Conservation (phyloP, 495 filamentous ascomycete species). For the Neurospora africana region DNA sequence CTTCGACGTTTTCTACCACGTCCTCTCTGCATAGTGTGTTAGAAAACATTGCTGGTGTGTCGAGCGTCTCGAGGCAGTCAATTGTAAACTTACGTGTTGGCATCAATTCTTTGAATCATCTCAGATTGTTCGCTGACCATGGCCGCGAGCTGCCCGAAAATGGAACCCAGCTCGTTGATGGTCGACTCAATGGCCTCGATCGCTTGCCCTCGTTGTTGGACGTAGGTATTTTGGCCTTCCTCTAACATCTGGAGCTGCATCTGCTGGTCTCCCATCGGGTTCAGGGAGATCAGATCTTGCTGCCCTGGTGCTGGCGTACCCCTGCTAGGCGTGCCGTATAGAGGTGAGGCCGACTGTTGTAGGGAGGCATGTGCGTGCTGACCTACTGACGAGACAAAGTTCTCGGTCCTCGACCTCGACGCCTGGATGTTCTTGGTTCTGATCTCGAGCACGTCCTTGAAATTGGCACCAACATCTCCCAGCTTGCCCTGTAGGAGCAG, state of each 20-base stretch:
- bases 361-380: constrained; percentile 49
- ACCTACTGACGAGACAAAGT: constrained; percentile 85
- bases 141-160: constrained; percentile 91
- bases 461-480: constrained; percentile 84
- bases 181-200: constrained; percentile 96
- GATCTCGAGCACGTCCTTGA: constrained; percentile 95
- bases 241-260: constrained; percentile 88
- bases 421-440: constrained; percentile 98
- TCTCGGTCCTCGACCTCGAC: constrained; percentile 80
- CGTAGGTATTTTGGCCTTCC: constrained; percentile 80
- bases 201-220: constrained; percentile 85
- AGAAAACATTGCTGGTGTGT: background rate
- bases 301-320: constrained; percentile 41
- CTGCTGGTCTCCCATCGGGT: constrained; percentile 79
- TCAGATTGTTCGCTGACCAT: constrained; percentile 98
- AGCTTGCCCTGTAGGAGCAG: constrained; percentile 87
- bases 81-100: constrained; percentile 52
- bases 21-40: constrained; percentile 50
- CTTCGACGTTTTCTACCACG: constrained; percentile 90
- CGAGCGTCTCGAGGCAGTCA: background rate
- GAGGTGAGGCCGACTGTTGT: constrained; percentile 64
- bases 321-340: constrained; percentile 72
- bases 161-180: constrained; percentile 85
- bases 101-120: constrained; percentile 88
- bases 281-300: constrained; percentile 72